A percentile compares a stretch with the other conserved stretches of the same genome.
Conservation (phyloP, 371 early-diverging fungal species). For the Zopfochytrium polystomum region DNA sequence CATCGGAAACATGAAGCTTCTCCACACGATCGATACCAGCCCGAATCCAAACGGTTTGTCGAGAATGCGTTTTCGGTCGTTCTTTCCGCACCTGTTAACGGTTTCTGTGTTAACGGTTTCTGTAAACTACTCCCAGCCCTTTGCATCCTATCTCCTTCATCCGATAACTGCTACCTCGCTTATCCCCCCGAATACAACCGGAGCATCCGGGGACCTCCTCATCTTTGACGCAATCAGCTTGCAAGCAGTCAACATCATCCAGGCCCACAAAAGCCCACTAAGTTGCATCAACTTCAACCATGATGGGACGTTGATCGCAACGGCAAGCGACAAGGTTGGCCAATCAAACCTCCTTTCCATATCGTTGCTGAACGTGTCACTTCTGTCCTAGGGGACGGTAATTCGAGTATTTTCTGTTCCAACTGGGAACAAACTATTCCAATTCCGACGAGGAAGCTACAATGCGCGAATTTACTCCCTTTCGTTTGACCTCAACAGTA, state of each 20-base stretch:
- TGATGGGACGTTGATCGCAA: conserved; percentile 90
- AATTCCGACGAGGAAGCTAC: conserved; percentile 92
- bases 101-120: conserved; percentile 8
- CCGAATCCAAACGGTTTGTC: conserved; percentile 78
- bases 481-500: conserved; percentile 78
- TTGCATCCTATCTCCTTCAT: conserved; percentile 88
- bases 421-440: conserved; percentile 81
- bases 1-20: conserved; percentile 92
- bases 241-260: conserved; percentile 84
- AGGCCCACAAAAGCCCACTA: conserved; percentile 89
- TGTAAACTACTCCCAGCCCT: too few species aligned
- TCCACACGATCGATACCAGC: conserved; percentile 91
- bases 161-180: conserved; percentile 89
- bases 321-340: conserved; percentile 91
- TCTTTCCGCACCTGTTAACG: not conserved
- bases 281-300: conserved; percentile 79
- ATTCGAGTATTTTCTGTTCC: conserved; percentile 92
- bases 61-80: not conserved
- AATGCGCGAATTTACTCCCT: conserved; percentile 87
- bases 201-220: conserved; percentile 76
- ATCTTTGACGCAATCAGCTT: conserved; percentile 83
- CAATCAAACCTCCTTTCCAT: not conserved
- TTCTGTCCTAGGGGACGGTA: conserved; percentile 95
- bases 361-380: too few species aligned
- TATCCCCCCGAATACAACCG: conserved; percentile 74